Evolutionary conservation across 2,329 filamentous ascomycete species (phyloP).

Genomic region (Fusarium agapanthi): DNA sequence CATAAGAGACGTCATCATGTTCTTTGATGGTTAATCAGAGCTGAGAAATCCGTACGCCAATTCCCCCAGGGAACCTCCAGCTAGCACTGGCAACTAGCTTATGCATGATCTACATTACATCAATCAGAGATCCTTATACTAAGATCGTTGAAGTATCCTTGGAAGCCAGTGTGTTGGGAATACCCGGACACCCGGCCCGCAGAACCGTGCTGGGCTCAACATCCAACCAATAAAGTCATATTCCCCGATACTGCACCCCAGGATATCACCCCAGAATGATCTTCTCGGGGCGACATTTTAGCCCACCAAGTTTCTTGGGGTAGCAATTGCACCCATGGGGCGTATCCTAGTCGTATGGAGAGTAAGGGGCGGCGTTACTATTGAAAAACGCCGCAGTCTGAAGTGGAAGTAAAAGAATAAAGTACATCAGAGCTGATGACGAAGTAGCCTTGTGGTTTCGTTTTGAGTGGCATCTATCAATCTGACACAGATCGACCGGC

Average conservation of each 20-base stretch:
- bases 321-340: neutral
- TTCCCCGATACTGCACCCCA: constrained; percentile 15
- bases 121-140: constrained; percentile 1
- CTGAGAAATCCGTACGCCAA: constrained; percentile 19
- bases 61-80: neutral
- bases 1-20: constrained; percentile 31
- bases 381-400: neutral
- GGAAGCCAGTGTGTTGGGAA: constrained; percentile 9
- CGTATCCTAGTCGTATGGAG: neutral
- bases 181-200: constrained; percentile 32
- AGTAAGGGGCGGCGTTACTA: neutral
- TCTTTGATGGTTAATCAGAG: constrained; percentile 19
- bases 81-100: constrained; percentile 3
- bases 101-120: constrained; percentile 11
- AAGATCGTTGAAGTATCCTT: neutral
- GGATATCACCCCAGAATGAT: constrained; percentile 18
- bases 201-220: constrained; percentile 21
- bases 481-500: neutral
- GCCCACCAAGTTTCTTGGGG: neutral
- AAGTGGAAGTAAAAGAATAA: neutral
- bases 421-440: neutral
- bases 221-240: constrained; percentile 27
- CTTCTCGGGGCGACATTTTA: constrained; percentile 10
- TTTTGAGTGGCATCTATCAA: neutral
- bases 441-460: neutral